Percentiles rank a stretch among this genome's conserved stretches.
These are phyloP conservation scores for Corylus americana DNA, from an alignment of 306 rosid genomes.

Conservation along the genomic window DNA sequence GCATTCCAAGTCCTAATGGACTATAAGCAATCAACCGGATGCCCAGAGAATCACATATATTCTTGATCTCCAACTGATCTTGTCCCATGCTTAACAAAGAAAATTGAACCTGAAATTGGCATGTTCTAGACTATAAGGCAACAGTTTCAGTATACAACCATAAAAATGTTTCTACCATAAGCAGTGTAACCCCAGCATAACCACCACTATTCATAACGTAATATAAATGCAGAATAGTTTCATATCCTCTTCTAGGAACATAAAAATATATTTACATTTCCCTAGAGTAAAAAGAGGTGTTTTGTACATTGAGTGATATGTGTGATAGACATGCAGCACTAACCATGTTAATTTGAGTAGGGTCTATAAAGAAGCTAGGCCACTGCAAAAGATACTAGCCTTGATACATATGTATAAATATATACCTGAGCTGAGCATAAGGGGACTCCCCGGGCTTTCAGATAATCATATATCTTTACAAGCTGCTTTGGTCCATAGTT, in stretches of 20 bases:
- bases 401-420: background rate
- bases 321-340: background rate
- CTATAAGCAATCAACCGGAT: constrained; percentile 88
- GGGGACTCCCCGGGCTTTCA: constrained; percentile 82
- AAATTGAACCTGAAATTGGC: constrained; percentile 73
- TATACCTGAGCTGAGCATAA: constrained; percentile 86
- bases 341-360: constrained; percentile 8
- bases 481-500: constrained; percentile 96
- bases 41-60: constrained; percentile 78
- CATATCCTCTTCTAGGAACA: background rate
- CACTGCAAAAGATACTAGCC: constrained; percentile 18
- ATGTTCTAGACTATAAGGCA: constrained; percentile 10
- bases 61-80: constrained; percentile 80
- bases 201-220: background rate
- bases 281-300: background rate
- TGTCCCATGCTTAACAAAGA: constrained; percentile 85
- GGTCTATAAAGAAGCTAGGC: background rate
- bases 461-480: constrained; percentile 74
- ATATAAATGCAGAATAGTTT: background rate
- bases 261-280: background rate
- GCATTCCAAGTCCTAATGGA: constrained; percentile 99
- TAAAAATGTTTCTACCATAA: constrained; percentile 2
- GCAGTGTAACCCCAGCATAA: background rate
- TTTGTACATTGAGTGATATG: background rate
- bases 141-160: background rate